phyloP scores from a whole-genome alignment of 169 alveolate genomes.

The Eimeria necatrix region DNA sequence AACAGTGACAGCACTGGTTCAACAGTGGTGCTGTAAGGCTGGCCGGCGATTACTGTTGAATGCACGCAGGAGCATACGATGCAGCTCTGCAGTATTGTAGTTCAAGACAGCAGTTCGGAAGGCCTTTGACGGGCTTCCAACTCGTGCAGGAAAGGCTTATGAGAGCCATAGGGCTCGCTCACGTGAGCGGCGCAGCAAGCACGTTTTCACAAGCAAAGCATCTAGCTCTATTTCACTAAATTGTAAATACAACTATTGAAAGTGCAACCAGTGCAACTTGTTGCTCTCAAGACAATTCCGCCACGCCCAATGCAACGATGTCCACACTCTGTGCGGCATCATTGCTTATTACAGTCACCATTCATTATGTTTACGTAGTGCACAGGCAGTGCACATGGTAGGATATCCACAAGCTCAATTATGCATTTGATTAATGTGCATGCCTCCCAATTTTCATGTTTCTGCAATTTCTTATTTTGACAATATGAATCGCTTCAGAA shows the following conservation, averaged over 20 bases:
- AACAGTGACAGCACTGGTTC: neutral
- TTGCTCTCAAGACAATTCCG: neutral
- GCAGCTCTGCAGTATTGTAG: constrained; percentile 84
- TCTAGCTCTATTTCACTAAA: neutral
- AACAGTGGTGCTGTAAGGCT: neutral
- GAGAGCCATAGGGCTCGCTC: constrained; percentile 84
- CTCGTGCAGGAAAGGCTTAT: constrained; percentile 89
- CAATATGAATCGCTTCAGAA: neutral
- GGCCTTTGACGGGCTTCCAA: constrained; percentile 88
- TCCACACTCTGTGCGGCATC: too few relatives aligned
- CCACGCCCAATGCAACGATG: neutral
- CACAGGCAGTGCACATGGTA: too few relatives aligned
- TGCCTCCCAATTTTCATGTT: neutral
- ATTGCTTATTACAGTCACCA: too few relatives aligned
- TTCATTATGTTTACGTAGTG: too few relatives aligned
- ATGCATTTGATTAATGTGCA: too few relatives aligned
- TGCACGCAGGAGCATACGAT: constrained; percentile 89
- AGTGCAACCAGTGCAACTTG: neutral
- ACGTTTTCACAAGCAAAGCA: neutral
- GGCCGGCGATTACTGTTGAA: neutral
- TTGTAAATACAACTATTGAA: neutral
- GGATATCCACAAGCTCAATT: too few relatives aligned
- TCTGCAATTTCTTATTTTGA: neutral
- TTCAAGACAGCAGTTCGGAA: constrained; percentile 87
- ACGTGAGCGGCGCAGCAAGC: constrained; percentile 59